phyloP scores from a whole-genome alignment of 768 basidiomycete species.

The Amanita muscaria region DNA sequence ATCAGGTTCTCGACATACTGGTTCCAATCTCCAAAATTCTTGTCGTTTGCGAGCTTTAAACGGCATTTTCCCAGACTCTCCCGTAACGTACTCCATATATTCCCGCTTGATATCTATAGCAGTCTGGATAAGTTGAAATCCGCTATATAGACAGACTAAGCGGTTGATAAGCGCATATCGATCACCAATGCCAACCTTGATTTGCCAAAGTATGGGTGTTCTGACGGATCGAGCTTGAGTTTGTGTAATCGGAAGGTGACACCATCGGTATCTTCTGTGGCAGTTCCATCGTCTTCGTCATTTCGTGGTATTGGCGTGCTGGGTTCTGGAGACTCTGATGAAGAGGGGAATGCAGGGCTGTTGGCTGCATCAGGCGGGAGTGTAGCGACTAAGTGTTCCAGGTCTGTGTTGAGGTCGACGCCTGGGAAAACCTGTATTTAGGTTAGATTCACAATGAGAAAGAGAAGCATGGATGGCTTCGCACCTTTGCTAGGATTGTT shows the following conservation, averaged over 20 bases:
- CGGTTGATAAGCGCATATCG: neutral
- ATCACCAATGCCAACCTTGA: constrained; percentile 26
- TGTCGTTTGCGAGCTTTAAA: constrained; percentile 23
- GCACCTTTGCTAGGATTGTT: constrained; percentile 44
- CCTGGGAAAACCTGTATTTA: constrained; percentile 39
- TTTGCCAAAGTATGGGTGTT: constrained; percentile 40
- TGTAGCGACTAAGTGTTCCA: constrained; percentile 25
- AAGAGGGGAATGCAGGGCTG: constrained; percentile 17
- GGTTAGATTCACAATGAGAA: constrained; percentile 16
- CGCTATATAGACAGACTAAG: constrained; percentile 22
- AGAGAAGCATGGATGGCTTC: constrained; percentile 7
- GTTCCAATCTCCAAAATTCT: constrained; percentile 42
- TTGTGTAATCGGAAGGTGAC: constrained; percentile 25
- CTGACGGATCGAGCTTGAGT: constrained; percentile 28
- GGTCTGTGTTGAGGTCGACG: constrained; percentile 51
- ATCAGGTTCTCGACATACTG: constrained; percentile 24
- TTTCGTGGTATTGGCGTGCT: constrained; percentile 21
- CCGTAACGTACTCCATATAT: constrained; percentile 22
- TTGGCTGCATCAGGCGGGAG: constrained; percentile 22
- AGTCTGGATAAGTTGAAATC: constrained; percentile 41
- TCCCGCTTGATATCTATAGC: constrained; percentile 52
- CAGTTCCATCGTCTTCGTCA: constrained; percentile 23
- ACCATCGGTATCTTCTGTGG: constrained; percentile 12
- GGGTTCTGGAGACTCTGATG: constrained; percentile 17
- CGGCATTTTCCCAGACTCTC: neutral